These are phyloP conservation scores for Teunomyces kruisii DNA, from an alignment of 805 yeast genomes.

Conservation along the genomic window DNA sequence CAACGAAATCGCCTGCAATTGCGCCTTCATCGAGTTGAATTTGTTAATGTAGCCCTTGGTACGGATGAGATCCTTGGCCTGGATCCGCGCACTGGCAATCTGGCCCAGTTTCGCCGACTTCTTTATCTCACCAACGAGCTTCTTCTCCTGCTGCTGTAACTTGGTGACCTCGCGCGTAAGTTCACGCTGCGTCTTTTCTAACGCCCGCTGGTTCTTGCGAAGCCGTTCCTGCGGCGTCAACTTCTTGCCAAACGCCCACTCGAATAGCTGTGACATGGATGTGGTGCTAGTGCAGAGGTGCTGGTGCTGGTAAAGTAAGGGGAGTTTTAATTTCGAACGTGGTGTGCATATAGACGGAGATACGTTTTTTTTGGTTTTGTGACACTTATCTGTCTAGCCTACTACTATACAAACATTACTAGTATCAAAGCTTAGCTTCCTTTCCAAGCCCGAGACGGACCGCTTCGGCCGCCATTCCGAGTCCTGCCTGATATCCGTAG, in stretches of 20 bases:
- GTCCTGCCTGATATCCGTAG: conserved; percentile 66
- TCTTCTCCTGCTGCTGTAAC: conserved; percentile 89
- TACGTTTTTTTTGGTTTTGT: neutral
- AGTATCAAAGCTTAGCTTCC: conserved; percentile 4
- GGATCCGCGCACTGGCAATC: conserved; percentile 84
- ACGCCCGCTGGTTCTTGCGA: conserved; percentile 91
- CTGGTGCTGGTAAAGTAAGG: neutral
- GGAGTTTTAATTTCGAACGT: neutral
- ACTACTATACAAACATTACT: too few species aligned
- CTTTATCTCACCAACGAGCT: conserved; percentile 79
- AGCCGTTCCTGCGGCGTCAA: conserved; percentile 93
- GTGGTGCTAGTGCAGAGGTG: neutral
- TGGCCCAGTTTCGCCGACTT: conserved; percentile 91
- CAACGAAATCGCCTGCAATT: conserved; percentile 88
- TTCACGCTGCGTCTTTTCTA: conserved; percentile 93
- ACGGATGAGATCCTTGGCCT: conserved; percentile 92
- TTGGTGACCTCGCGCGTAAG: conserved; percentile 83
- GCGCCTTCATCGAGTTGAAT: conserved; percentile 92
- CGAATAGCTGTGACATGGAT: conserved; percentile 40
- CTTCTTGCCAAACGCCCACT: conserved; percentile 95
- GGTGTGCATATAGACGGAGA: neutral
- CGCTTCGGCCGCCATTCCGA: conserved; percentile 56
- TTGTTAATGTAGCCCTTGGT: conserved; percentile 82
- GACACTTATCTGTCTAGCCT: too few species aligned
- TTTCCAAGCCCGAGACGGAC: conserved; percentile 22